Conservation (phyloP, 192 early-diverging fungal genomes). For the Coemansia sp. region DNA sequence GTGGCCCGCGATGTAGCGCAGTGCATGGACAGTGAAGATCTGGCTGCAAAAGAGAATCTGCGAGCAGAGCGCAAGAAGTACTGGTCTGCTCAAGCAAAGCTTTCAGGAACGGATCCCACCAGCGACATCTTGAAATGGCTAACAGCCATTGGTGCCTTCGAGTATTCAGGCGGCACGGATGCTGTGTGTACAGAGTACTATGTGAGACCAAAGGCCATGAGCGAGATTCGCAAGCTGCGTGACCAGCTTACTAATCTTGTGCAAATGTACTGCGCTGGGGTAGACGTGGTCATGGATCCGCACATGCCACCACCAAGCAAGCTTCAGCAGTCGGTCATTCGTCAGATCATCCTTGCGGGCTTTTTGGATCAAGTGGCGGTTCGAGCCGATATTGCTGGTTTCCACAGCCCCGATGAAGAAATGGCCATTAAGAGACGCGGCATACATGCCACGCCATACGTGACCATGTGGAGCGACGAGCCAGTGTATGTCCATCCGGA, state of each 20-base stretch:
- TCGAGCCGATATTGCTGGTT: slow-evolving; percentile 73
- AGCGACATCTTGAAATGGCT: slow-evolving; percentile 89
- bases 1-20: slow-evolving; percentile 55
- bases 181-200: slow-evolving; percentile 81
- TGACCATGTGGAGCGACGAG: slow-evolving; percentile 73
- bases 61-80: slow-evolving; percentile 64
- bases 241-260: slow-evolving; percentile 73
- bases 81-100: slow-evolving; percentile 66
- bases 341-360: slow-evolving; percentile 85
- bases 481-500: slow-evolving; percentile 75
- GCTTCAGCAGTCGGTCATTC: slow-evolving; percentile 71
- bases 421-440: slow-evolving; percentile 57
- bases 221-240: slow-evolving; percentile 76
- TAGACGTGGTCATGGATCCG: slow-evolving; percentile 62
- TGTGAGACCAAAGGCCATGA: slow-evolving; percentile 81
- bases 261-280: slow-evolving; percentile 61
- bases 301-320: slow-evolving; percentile 66
- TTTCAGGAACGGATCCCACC: slow-evolving; percentile 60
- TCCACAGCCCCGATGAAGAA: slow-evolving; percentile 36
- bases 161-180: slow-evolving; percentile 63
- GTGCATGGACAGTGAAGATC: slow-evolving; percentile 60
- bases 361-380: slow-evolving; percentile 93
- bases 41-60: slow-evolving; percentile 62
- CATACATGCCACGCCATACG: slow-evolving; percentile 58
- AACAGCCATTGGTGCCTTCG: slow-evolving; percentile 87